Conservation (phyloP, 2,329 filamentous ascomycete species). For the Aspergillus persii region DNA sequence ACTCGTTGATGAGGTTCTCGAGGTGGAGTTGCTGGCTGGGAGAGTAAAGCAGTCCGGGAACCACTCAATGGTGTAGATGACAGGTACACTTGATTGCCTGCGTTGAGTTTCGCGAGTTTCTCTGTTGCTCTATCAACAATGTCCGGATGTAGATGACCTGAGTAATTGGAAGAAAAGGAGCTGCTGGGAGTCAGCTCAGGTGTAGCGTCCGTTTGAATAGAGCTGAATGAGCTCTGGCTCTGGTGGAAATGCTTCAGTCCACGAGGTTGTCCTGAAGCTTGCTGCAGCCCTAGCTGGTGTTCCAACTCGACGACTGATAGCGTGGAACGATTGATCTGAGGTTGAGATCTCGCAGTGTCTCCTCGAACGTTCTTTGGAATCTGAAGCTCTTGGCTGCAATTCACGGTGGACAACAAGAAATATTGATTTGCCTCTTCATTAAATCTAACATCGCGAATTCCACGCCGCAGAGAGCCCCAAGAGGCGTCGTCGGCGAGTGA, state of each 20-base stretch:
- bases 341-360: constrained; percentile 11
- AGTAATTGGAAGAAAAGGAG: constrained; percentile 40
- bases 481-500: constrained; percentile 29
- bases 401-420: constrained; percentile 30
- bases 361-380: constrained; percentile 11
- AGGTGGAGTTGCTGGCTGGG: constrained; percentile 23
- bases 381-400: constrained; percentile 16
- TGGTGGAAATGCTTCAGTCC: constrained; percentile 25
- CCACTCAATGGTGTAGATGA: constrained; percentile 16
- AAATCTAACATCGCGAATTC: constrained; percentile 32
- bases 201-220: constrained; percentile 30
- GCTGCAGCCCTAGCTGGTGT: constrained; percentile 28
- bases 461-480: constrained; percentile 25
- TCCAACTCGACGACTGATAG: constrained; percentile 32
- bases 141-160: constrained; percentile 29
- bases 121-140: constrained; percentile 27
- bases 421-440: constrained; percentile 31
- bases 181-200: constrained; percentile 40
- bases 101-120: constrained; percentile 19
- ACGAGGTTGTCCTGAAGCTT: constrained; percentile 22
- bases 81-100: constrained; percentile 24
- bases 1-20: constrained; percentile 19
- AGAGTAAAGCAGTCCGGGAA: constrained; percentile 20
- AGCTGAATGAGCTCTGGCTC: constrained; percentile 36
- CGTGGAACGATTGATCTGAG: constrained; percentile 28